Evolutionary conservation across 2,329 filamentous ascomycete genomes (phyloP).

Genomic region (Talaromyces sp.): DNA sequence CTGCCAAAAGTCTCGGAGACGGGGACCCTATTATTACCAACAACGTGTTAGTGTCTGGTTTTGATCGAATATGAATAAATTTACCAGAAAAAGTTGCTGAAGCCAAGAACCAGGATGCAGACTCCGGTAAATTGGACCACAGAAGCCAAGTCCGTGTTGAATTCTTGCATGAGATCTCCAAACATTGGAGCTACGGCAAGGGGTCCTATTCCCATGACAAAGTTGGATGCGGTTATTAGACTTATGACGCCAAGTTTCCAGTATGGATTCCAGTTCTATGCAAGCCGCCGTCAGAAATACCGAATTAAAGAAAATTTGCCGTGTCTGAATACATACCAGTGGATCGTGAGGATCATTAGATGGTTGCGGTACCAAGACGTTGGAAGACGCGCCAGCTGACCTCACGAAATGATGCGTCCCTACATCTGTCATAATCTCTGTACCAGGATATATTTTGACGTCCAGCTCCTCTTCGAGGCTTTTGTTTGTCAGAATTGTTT

Average conservation of each 20-base stretch:
- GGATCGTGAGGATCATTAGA: slow-evolving; percentile 44
- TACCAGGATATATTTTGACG: slow-evolving; percentile 51
- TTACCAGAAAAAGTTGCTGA: slow-evolving; percentile 58
- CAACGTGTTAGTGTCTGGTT: neutral
- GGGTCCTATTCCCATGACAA: slow-evolving; percentile 52
- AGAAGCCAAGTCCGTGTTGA: slow-evolving; percentile 48
- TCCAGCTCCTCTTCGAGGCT: slow-evolving; percentile 49
- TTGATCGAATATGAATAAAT: neutral
- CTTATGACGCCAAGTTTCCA: slow-evolving; percentile 48
- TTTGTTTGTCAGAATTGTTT: slow-evolving; percentile 12
- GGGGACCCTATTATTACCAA: slow-evolving; percentile 45
- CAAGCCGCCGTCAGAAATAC: neutral
- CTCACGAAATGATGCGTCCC: slow-evolving; percentile 61
- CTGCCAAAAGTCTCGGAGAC: slow-evolving; percentile 52
- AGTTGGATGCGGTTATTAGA: slow-evolving; percentile 43
- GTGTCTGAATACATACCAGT: slow-evolving; percentile 22
- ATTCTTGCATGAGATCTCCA: slow-evolving; percentile 51
- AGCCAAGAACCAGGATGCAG: slow-evolving; percentile 53
- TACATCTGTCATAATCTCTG: slow-evolving; percentile 57
- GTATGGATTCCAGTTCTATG: slow-evolving; percentile 42
- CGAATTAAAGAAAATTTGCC: neutral
- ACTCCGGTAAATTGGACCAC: slow-evolving; percentile 55
- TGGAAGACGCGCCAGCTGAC: slow-evolving; percentile 31
- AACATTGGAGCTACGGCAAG: slow-evolving; percentile 56
- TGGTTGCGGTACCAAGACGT: slow-evolving; percentile 49